phyloP scores from a whole-genome alignment of 1,139 yeast genomes.

The Diutina sp. region DNA sequence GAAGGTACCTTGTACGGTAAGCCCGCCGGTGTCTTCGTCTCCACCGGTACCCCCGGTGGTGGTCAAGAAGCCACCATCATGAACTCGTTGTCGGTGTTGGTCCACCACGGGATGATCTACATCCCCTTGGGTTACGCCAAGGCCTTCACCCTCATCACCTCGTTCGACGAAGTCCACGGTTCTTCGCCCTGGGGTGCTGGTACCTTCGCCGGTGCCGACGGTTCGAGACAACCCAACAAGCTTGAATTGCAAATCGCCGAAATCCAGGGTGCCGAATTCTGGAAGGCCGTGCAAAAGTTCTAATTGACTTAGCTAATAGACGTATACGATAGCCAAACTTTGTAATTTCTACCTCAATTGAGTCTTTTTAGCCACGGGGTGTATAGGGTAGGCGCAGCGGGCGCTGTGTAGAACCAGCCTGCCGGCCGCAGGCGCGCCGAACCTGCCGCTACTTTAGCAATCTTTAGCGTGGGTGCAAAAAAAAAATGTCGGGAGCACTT shows the following conservation, averaged over 20 bases:
- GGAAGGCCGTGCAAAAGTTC: neutral
- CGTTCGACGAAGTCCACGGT: conserved; percentile 2
- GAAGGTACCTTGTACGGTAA: conserved; percentile 6
- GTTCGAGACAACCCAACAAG: neutral
- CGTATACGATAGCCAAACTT: neutral
- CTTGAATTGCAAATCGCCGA: neutral
- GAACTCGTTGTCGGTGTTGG: conserved; percentile 1
- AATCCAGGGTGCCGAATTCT: conserved; percentile 1
- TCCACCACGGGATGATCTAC: conserved; percentile 2
- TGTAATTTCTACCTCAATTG: neutral
- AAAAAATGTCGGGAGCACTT: neutral
- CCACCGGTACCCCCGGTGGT: conserved; percentile 4
- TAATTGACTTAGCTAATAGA: neutral
- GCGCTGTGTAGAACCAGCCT: neutral
- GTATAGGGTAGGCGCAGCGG: neutral
- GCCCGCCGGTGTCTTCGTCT: conserved; percentile 8
- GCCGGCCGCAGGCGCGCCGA: neutral
- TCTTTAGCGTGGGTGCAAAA: neutral
- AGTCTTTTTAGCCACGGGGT: too few relatives aligned
- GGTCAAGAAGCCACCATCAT: conserved; percentile 1
- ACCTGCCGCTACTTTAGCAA: neutral
- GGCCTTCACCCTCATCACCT: conserved; percentile 2
- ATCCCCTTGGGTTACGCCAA: conserved; percentile 2
- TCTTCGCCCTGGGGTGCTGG: conserved; percentile 3
- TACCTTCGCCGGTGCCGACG: conserved; percentile 3